phyloP scores from a whole-genome alignment of 768 basidiomycete genomes.

The Antrodiella citrinella region DNA sequence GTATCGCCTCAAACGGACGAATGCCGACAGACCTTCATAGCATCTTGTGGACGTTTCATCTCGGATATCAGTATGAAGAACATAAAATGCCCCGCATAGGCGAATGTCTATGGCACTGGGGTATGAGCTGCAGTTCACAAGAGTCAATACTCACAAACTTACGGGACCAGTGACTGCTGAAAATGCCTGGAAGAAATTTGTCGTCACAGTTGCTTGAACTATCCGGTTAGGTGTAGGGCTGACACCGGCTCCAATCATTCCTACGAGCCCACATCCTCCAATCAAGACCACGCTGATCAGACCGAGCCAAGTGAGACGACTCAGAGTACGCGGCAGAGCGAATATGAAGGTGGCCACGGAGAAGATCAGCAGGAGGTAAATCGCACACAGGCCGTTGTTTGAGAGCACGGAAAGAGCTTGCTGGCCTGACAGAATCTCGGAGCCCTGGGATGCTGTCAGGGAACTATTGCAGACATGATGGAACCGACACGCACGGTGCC shows the following conservation, averaged over 20 bases:
- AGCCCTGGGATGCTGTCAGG: conserved; percentile 28
- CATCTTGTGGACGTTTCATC: conserved; percentile 42
- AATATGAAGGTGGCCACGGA: conserved; percentile 32
- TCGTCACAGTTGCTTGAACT: conserved; percentile 29
- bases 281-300: conserved; percentile 35
- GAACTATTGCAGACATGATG: neutral
- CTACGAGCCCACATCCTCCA: conserved; percentile 36
- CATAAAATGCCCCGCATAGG: conserved; percentile 51
- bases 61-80: conserved; percentile 55
- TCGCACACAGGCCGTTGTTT: conserved; percentile 39
- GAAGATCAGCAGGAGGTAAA: conserved; percentile 39
- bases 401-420: conserved; percentile 42
- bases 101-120: conserved; percentile 31
- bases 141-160: conserved; percentile 10
- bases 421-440: conserved; percentile 42
- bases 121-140: neutral
- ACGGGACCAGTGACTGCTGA: conserved; percentile 47
- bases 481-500: conserved; percentile 12
- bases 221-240: conserved; percentile 36
- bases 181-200: conserved; percentile 40
- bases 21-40: conserved; percentile 38
- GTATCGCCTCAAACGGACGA: neutral
- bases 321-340: conserved; percentile 40
- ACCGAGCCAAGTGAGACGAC: conserved; percentile 39
- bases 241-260: conserved; percentile 42